These are phyloP conservation scores for Rutidosis leptorrhynchoides DNA, from an alignment of 129 eudicot genomes.

Conservation along the genomic window DNA sequence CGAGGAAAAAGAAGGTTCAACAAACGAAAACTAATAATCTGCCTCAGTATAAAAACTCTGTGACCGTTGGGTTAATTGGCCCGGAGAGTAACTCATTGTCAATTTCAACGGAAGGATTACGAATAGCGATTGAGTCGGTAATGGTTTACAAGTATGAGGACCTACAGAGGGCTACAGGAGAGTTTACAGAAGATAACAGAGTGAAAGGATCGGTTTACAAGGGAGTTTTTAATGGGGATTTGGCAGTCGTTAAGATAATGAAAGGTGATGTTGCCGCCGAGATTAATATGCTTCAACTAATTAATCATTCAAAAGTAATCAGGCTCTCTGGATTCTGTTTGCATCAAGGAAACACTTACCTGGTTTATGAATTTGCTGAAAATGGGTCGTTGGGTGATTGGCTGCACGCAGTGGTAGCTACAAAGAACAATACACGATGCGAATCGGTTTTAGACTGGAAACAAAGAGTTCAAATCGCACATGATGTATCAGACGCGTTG, in stretches of 20 bases:
- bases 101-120: constrained; percentile 49
- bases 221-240: constrained; percentile 66
- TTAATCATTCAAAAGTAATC: constrained; percentile 70
- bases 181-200: constrained; percentile 50
- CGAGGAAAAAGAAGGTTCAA: constrained; percentile 21
- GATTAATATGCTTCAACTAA: constrained; percentile 58
- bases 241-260: constrained; percentile 63
- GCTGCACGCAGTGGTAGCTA: constrained; percentile 41
- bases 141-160: constrained; percentile 58
- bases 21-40: not conserved
- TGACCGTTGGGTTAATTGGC: not conserved
- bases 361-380: constrained; percentile 72
- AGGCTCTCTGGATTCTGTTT: constrained; percentile 79
- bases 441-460: constrained; percentile 53
- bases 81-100: constrained; percentile 42
- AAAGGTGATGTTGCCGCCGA: constrained; percentile 64
- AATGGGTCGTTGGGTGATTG: constrained; percentile 54
- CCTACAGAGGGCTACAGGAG: constrained; percentile 53
- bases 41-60: constrained; percentile 19
- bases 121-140: constrained; percentile 50
- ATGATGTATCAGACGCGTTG: constrained; percentile 60
- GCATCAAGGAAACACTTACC: constrained; percentile 73
- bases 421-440: constrained; percentile 7
- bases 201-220: constrained; percentile 59
- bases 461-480: constrained; percentile 69